Conservation (phyloP, 2,329 filamentous ascomycete genomes). For the Paradendryphiella salina region DNA sequence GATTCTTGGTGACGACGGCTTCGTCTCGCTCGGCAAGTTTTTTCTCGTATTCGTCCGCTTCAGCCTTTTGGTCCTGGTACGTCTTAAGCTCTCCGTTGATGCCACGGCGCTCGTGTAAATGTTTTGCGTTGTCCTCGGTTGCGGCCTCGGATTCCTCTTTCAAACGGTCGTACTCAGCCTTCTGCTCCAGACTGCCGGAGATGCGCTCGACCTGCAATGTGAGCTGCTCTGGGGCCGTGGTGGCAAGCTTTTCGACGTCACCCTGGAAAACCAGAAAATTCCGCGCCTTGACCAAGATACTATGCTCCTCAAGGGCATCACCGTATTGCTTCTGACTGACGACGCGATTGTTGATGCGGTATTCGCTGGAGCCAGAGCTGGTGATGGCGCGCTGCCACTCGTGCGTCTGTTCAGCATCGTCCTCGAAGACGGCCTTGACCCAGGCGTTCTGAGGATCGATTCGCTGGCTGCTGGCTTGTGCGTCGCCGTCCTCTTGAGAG, state of each 20-base stretch:
- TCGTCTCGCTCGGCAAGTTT: constrained; percentile 90
- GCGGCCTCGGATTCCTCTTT: constrained; percentile 85
- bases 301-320: constrained; percentile 85
- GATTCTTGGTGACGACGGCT: constrained; percentile 86
- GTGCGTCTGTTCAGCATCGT: constrained; percentile 93
- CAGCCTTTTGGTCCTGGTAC: constrained; percentile 94
- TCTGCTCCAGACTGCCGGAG: constrained; percentile 92
- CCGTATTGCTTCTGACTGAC: constrained; percentile 94
- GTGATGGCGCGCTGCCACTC: constrained; percentile 96
- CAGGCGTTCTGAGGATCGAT: constrained; percentile 91
- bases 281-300: constrained; percentile 95
- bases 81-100: constrained; percentile 99
- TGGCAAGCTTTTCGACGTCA: constrained; percentile 95
- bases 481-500: constrained; percentile 55
- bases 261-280: constrained; percentile 99
- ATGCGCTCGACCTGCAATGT: constrained; percentile 96
- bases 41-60: constrained; percentile 88
- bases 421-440: constrained; percentile 99
- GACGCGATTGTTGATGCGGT: constrained; percentile 90
- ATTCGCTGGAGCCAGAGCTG: constrained; percentile 84
- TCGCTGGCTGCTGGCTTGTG: constrained; percentile 64
- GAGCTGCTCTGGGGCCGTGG: constrained; percentile 90
- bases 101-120: constrained; percentile 83
- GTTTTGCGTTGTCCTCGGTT: constrained; percentile 83
- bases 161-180: constrained; percentile 88